Conservation (phyloP, 2,329 filamentous ascomycete species). For the Botrytis fragariae region DNA sequence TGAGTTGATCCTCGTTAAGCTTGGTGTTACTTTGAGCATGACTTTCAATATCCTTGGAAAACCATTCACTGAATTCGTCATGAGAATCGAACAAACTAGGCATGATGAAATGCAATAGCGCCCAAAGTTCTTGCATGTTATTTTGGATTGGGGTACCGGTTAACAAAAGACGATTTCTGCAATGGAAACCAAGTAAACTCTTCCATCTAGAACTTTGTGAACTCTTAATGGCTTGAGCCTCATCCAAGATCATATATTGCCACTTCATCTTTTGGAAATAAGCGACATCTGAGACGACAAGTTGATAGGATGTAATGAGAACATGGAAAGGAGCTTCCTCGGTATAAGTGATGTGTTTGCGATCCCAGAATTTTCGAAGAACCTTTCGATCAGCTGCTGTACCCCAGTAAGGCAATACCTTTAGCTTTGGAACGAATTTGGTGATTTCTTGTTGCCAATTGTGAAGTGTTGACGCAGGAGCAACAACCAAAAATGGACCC, state of each 20-base stretch:
- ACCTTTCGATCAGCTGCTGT: constrained; percentile 92
- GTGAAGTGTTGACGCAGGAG: constrained; percentile 92
- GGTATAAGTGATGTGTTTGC: constrained; percentile 93
- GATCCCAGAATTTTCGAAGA: constrained; percentile 97
- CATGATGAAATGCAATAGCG: constrained; percentile 98
- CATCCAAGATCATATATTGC: constrained; percentile 99
- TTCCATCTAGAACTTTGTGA: constrained; percentile 97
- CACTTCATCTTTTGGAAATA: constrained; percentile 99
- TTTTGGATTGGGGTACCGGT: constrained; percentile 99
- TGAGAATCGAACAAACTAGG: constrained; percentile 95
- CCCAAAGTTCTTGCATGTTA: constrained; percentile 99
- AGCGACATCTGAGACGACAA: constrained; percentile 91
- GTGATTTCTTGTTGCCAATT: constrained; percentile 99
- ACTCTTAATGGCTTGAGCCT: constrained; percentile 98
- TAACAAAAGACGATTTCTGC: constrained; percentile 86
- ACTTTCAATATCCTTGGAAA: constrained; percentile 94
- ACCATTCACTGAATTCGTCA: constrained; percentile 92
- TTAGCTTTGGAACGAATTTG: constrained; percentile 90
- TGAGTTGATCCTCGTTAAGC: constrained; percentile 95
- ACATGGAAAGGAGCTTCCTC: constrained; percentile 95
- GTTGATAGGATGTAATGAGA: constrained; percentile 92
- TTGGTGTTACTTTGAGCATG: constrained; percentile 99
- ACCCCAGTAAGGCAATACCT: constrained; percentile 97
- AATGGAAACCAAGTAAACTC: constrained; percentile 88
- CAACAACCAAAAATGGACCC: constrained; percentile 96